phyloP scores from a whole-genome alignment of 1,284 basidiomycete genomes.

The Cryptococcus sp. region DNA sequence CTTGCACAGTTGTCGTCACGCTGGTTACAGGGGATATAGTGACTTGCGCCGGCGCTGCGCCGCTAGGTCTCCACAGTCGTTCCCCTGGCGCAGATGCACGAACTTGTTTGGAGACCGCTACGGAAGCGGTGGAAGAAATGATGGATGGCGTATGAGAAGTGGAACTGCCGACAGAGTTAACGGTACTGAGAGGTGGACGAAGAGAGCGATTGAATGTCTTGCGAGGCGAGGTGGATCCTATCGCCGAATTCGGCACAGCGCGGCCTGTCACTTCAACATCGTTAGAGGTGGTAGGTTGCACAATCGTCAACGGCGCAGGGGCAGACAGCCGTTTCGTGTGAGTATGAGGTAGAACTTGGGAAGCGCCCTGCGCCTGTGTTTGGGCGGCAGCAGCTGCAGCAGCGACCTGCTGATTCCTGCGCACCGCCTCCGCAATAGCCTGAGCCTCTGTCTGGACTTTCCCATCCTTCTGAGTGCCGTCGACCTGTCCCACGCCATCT shows the following conservation, averaged over 20 bases:
- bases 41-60: slow-evolving; percentile 45
- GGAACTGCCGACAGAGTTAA: slow-evolving; percentile 21
- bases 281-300: not conserved
- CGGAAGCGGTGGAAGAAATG: slow-evolving; percentile 9
- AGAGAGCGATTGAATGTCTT: slow-evolving; percentile 9
- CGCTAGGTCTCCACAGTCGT: slow-evolving; percentile 42
- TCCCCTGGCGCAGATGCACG: slow-evolving; percentile 25
- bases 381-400: slow-evolving; percentile 3
- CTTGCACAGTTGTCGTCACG: slow-evolving; percentile 43
- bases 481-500: not conserved
- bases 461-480: not conserved
- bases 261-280: slow-evolving; percentile 1
- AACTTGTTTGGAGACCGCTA: slow-evolving; percentile 16
- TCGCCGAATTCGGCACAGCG: not conserved
- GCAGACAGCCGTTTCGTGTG: slow-evolving; percentile 7
- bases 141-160: slow-evolving; percentile 20
- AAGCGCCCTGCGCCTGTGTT: not conserved
- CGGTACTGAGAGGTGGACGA: slow-evolving; percentile 19
- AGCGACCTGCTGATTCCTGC: slow-evolving; percentile 16
- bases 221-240: slow-evolving; percentile 8
- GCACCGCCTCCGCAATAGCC: slow-evolving; percentile 42
- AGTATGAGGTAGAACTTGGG: not conserved
- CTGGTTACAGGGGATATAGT: slow-evolving; percentile 47
- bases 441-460: slow-evolving; percentile 44
- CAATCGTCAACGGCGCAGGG: not conserved